These are phyloP conservation scores for Hyaloscypha finlandica DNA, from an alignment of 495 filamentous ascomycete genomes.

Conservation along the genomic window DNA sequence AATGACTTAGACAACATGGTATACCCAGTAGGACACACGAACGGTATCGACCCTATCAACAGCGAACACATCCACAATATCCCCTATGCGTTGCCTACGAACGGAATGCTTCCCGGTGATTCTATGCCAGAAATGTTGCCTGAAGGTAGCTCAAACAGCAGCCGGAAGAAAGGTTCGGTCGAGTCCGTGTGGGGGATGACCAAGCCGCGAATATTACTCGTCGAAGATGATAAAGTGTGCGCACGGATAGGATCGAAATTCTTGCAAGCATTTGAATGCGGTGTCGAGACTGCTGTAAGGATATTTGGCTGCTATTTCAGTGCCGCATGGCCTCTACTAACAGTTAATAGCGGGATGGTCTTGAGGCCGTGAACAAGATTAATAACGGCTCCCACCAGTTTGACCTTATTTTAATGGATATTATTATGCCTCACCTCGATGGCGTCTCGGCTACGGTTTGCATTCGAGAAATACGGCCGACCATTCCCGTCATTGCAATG, in stretches of 20 bases:
- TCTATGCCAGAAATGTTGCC: slow-evolving; percentile 26
- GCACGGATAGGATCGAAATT: slow-evolving; percentile 94
- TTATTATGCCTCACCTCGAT: slow-evolving; percentile 96
- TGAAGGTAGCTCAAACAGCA: slow-evolving; percentile 11
- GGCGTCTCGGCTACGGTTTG: slow-evolving; percentile 93
- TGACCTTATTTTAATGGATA: slow-evolving; percentile 97
- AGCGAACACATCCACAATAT: slow-evolving; percentile 93
- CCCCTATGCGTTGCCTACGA: slow-evolving; percentile 74
- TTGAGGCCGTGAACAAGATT: slow-evolving; percentile 92
- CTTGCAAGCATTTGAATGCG: slow-evolving; percentile 82
- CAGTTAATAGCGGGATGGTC: slow-evolving; percentile 70
- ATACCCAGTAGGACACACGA: slow-evolving; percentile 85
- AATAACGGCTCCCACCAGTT: slow-evolving; percentile 74
- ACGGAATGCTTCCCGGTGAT: slow-evolving; percentile 37
- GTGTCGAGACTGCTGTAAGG: slow-evolving; percentile 90
- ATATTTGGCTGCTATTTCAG: background rate
- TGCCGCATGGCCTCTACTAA: slow-evolving; percentile 14
- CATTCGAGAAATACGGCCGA: slow-evolving; percentile 82
- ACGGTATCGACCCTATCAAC: slow-evolving; percentile 93
- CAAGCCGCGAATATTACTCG: slow-evolving; percentile 83
- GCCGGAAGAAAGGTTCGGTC: slow-evolving; percentile 39
- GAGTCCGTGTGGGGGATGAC: slow-evolving; percentile 79
- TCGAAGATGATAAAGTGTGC: slow-evolving; percentile 95
- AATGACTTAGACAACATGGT: slow-evolving; percentile 79
- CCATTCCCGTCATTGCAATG: slow-evolving; percentile 95